These are phyloP conservation scores for Boletus pseudo-olivaceus DNA, from an alignment of 768 basidiomycete species.

Conservation along the genomic window DNA sequence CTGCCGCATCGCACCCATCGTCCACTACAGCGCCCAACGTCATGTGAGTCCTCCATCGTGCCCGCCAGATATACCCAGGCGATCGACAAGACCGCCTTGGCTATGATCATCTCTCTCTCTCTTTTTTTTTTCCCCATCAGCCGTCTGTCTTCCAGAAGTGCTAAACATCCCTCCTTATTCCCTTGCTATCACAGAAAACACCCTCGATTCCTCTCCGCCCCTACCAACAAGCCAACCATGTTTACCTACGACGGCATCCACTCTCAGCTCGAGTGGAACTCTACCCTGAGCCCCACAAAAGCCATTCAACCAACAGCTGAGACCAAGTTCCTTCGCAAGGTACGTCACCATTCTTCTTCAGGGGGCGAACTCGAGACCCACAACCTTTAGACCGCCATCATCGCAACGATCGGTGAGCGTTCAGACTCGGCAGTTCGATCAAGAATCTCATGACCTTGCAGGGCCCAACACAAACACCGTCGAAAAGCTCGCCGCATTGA, in stretches of 20 bases:
- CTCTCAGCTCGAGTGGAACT: constrained; percentile 92
- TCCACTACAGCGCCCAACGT: constrained; percentile 8
- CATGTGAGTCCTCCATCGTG: constrained; percentile 20
- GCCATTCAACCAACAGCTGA: constrained; percentile 69
- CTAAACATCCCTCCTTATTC: constrained; percentile 11
- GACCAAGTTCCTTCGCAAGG: constrained; percentile 91
- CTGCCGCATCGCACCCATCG: constrained; percentile 6
- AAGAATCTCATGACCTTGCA: constrained; percentile 29
- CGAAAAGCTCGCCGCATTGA: constrained; percentile 81
- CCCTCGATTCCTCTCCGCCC: constrained; percentile 8
- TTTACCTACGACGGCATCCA: constrained; percentile 57
- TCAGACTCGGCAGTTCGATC: neutral
- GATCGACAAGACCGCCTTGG: constrained; percentile 16
- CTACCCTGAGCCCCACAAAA: constrained; percentile 70
- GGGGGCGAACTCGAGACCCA: neutral
- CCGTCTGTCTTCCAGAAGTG: constrained; percentile 9
- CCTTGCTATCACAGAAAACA: constrained; percentile 6
- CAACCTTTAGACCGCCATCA: constrained; percentile 81
- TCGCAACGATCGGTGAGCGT: constrained; percentile 89
- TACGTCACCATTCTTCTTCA: constrained; percentile 32
- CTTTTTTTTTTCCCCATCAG: constrained; percentile 17
- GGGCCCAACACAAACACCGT: constrained; percentile 93
- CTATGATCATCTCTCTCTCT: constrained; percentile 5
- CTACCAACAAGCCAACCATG: constrained; percentile 35
- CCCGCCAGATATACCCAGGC: constrained; percentile 1